These are phyloP conservation scores for Ophiocordyceps camponoti-saundersi DNA, from an alignment of 2,329 filamentous ascomycete species.

Conservation along the genomic window DNA sequence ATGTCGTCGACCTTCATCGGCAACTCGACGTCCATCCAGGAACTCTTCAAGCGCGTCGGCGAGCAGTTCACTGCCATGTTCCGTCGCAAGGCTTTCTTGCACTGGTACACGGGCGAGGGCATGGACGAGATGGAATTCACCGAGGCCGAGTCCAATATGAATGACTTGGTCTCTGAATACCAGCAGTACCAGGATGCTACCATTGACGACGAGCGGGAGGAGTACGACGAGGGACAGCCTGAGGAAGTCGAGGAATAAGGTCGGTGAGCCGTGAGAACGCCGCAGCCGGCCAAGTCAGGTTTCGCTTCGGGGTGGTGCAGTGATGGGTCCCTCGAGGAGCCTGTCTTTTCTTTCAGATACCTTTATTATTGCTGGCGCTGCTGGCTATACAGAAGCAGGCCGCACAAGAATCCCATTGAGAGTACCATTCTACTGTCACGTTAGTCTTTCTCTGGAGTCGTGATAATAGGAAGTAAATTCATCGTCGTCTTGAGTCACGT, in stretches of 20 bases:
- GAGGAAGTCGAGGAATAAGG: slow-evolving; percentile 48
- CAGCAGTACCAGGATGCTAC: slow-evolving; percentile 99
- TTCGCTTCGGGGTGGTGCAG: slow-evolving; percentile 14
- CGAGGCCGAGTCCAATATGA: slow-evolving; percentile 99
- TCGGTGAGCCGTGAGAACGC: background rate
- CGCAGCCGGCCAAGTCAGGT: slow-evolving; percentile 8
- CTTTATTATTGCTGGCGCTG: background rate
- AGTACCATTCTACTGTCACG: background rate
- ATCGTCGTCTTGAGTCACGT: no score
- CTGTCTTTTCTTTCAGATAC: slow-evolving; percentile 7
- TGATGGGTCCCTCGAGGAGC: slow-evolving; percentile 3
- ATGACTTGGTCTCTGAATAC: slow-evolving; percentile 98
- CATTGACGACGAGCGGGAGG: slow-evolving; percentile 92
- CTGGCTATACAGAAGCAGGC: background rate
- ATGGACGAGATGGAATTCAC: slow-evolving; percentile 99
- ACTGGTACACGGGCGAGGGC: slow-evolving; percentile 99
- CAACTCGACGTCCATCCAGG: slow-evolving; percentile 99
- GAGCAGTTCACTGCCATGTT: slow-evolving; percentile 99
- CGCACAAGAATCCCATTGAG: background rate
- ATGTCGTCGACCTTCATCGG: slow-evolving; percentile 99
- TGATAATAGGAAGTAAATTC: no score
- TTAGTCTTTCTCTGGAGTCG: background rate
- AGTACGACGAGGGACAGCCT: slow-evolving; percentile 76
- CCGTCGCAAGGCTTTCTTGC: slow-evolving; percentile 99
- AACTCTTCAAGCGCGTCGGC: slow-evolving; percentile 99